Conservation (phyloP, 495 filamentous ascomycete genomes). For the Hypomontagnella monticulosa region DNA sequence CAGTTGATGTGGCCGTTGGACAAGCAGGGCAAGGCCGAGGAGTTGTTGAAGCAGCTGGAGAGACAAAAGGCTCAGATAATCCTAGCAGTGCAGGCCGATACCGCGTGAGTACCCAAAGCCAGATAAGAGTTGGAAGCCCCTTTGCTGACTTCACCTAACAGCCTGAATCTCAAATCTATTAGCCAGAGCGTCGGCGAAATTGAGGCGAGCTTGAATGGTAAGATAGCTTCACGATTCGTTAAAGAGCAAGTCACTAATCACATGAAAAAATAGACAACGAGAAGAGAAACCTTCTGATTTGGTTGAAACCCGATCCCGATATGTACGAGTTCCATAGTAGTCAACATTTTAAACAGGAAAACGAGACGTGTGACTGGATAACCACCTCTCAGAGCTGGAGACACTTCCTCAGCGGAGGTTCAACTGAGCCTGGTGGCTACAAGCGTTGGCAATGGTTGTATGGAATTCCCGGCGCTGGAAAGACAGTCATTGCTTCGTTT, state of each 20-base stretch:
- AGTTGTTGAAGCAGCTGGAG: slow-evolving; percentile 20
- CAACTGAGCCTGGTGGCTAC: slow-evolving; percentile 1
- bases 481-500: slow-evolving; percentile 51
- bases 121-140: background rate
- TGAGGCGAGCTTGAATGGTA: slow-evolving; percentile 28
- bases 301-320: slow-evolving; percentile 31
- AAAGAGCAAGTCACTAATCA: background rate
- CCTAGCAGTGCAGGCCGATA: slow-evolving; percentile 18
- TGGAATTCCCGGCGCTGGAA: slow-evolving; percentile 56
- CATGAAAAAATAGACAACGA: slow-evolving; percentile 4
- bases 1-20: slow-evolving; percentile 25
- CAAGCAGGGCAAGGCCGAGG: slow-evolving; percentile 25
- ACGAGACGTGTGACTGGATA: slow-evolving; percentile 42
- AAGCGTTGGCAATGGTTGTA: slow-evolving; percentile 49
- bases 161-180: slow-evolving; percentile 25
- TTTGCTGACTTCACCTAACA: slow-evolving; percentile 15
- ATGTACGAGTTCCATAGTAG: slow-evolving; percentile 37
- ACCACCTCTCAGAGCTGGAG: slow-evolving; percentile 11
- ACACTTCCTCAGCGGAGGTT: slow-evolving; percentile 28
- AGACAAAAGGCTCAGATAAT: slow-evolving; percentile 16
- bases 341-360: slow-evolving; percentile 33
- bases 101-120: slow-evolving; percentile 14
- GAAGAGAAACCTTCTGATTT: slow-evolving; percentile 24
- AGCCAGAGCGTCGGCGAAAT: slow-evolving; percentile 15
- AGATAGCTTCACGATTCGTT: background rate